Evolutionary conservation across 306 rosid species (phyloP).

Genomic region (Begonia loranthoides): DNA sequence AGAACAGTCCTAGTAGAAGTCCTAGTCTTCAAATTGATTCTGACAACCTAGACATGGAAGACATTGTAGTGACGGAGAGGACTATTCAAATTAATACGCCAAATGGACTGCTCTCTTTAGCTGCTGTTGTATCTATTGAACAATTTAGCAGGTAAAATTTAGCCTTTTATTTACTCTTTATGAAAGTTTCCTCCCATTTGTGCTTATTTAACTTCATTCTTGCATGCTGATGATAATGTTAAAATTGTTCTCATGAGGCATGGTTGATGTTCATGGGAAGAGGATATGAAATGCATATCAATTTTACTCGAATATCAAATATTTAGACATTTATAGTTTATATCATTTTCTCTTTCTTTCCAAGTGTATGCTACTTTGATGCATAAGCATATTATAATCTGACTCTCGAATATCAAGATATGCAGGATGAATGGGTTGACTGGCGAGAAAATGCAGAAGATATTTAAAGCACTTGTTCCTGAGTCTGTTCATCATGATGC

Average conservation of each 20-base stretch:
- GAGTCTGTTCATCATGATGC: conserved; percentile 52
- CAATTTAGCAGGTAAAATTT: conserved; percentile 91
- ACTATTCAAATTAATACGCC: conserved; percentile 59
- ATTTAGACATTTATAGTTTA: too few species aligned
- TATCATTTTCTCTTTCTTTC: conserved; percentile 6
- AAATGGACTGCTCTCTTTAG: conserved; percentile 63
- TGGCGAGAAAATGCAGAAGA: conserved; percentile 79
- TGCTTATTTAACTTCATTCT: conserved; percentile 1
- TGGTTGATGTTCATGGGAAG: too few species aligned
- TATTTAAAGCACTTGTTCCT: conserved; percentile 75
- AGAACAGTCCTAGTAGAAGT: conserved; percentile 41
- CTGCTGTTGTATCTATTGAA: conserved; percentile 74
- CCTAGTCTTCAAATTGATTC: conserved; percentile 29
- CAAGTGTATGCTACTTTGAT: conserved; percentile 6
- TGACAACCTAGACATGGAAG: conserved; percentile 46
- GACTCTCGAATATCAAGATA: conserved; percentile 41
- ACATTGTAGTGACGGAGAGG: conserved; percentile 55
- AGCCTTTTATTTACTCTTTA: too few species aligned
- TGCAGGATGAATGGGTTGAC: conserved; percentile 98
- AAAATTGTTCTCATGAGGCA: too few species aligned
- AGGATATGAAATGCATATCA: too few species aligned
- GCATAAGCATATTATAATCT: conserved; percentile 21
- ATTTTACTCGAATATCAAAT: too few species aligned
- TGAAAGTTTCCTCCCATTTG: too few species aligned
- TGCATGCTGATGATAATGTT: too few species aligned